A percentile compares a stretch with the other conserved stretches of the same genome.
Evolutionary conservation across 495 filamentous ascomycete species (phyloP).

Genomic region (Penicillium goetzii): DNA sequence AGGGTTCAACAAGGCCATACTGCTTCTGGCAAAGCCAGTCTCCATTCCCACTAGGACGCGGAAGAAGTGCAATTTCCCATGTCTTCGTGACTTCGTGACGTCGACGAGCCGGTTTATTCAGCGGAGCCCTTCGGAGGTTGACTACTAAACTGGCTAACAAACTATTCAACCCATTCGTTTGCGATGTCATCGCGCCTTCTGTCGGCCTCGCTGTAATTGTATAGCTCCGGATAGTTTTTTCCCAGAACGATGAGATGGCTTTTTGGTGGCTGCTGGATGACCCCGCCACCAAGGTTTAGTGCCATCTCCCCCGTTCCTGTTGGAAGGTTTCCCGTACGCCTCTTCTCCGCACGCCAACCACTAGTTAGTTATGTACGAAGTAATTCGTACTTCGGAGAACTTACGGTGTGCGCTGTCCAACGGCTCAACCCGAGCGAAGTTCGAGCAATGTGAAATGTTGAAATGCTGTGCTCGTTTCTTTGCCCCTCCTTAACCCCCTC

Average conservation of each 20-base stretch:
- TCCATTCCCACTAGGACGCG: not conserved
- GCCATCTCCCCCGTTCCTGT: constrained; percentile 11
- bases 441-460: not conserved
- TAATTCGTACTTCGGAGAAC: constrained; percentile 14
- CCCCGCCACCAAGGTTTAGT: constrained; percentile 26
- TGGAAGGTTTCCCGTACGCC: constrained; percentile 9
- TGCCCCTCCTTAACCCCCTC: not conserved
- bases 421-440: not conserved
- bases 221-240: constrained; percentile 14
- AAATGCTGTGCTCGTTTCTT: not conserved
- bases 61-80: constrained; percentile 4
- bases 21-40: not conserved
- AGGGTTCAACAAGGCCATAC: not conserved
- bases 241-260: constrained; percentile 8
- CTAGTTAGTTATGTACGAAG: not conserved
- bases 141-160: not conserved
- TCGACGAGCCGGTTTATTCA: constrained; percentile 4
- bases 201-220: not conserved
- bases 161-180: not conserved
- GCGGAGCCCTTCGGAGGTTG: not conserved
- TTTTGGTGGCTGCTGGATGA: constrained; percentile 21
- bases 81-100: constrained; percentile 5
- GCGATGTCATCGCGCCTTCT: constrained; percentile 5
- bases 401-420: constrained; percentile 33
- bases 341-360: constrained; percentile 8